Conservation (phyloP, 805 yeast species). For the Millerago galiae region DNA sequence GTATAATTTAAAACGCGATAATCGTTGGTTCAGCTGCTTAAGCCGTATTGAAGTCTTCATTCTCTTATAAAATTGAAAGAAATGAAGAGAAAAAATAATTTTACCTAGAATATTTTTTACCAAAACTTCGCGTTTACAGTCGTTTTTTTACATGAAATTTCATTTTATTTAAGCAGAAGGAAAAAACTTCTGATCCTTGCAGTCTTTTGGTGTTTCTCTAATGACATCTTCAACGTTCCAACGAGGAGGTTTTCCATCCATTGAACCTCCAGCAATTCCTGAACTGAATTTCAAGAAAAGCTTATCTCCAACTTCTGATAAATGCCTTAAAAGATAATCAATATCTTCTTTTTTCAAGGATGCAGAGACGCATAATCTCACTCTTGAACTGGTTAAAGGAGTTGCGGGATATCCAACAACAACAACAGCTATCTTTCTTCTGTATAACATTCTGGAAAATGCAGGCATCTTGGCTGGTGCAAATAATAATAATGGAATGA, state of each 20-base stretch:
- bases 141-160: not conserved
- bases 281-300: constrained; percentile 70
- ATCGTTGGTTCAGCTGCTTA: no score
- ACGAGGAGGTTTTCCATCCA: constrained; percentile 63
- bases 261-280: constrained; percentile 61
- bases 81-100: no score
- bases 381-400: constrained; percentile 82
- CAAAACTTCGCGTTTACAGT: no score
- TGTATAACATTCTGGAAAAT: constrained; percentile 73
- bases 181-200: constrained; percentile 34
- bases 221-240: constrained; percentile 76
- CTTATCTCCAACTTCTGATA: constrained; percentile 73
- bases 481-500: constrained; percentile 80
- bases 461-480: constrained; percentile 95
- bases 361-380: constrained; percentile 86
- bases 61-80: no score
- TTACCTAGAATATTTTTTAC: no score
- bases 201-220: constrained; percentile 64
- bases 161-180: constrained; percentile 13
- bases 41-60: no score
- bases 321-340: constrained; percentile 66
- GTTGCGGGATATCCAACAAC: constrained; percentile 98
- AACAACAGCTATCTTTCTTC: constrained; percentile 83
- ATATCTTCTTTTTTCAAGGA: constrained; percentile 92
- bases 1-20: no score